A percentile compares a stretch with the other conserved stretches of the same genome.
phyloP scores from a whole-genome alignment of 176 grass and related monocot genomes.

The Ensete ventricosum region DNA sequence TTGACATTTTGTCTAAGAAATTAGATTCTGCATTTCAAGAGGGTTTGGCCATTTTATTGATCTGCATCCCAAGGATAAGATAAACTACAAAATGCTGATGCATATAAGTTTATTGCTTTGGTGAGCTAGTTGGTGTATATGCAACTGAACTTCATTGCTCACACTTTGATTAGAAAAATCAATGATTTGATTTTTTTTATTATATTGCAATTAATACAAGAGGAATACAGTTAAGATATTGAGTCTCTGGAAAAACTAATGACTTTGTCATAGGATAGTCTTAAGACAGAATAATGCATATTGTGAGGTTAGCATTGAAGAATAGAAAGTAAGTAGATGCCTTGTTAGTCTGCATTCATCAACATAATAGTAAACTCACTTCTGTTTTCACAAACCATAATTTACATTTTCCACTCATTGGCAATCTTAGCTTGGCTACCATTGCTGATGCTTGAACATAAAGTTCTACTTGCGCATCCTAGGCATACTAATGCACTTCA shows the following conservation, averaged over 20 bases:
- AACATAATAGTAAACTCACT: not conserved
- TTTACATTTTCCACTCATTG: not conserved
- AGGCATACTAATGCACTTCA: not conserved
- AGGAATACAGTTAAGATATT: not conserved
- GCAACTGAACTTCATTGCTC: not conserved
- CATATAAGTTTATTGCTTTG: no score
- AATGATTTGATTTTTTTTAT: not conserved
- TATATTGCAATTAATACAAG: not conserved
- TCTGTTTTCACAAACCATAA: no score
- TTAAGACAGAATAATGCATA: no score
- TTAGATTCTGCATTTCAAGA: no score
- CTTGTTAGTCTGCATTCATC: not conserved
- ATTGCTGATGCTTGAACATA: not conserved
- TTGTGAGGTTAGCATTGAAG: no score
- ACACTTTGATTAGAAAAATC: not conserved
- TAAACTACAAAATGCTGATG: no score
- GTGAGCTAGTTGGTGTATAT: not conserved
- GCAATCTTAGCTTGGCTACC: not conserved
- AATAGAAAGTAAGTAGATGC: not conserved
- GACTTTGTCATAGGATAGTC: no score
- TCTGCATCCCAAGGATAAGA: no score
- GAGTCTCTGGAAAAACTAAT: no score
- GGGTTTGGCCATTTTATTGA: no score
- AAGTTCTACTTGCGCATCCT: not conserved
- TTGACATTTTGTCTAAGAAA: no score